Percentiles rank a stretch among this genome's conserved stretches.
Evolutionary conservation across 352 stramenopile species (phyloP).

Genomic region (Phytopythium boreale): DNA sequence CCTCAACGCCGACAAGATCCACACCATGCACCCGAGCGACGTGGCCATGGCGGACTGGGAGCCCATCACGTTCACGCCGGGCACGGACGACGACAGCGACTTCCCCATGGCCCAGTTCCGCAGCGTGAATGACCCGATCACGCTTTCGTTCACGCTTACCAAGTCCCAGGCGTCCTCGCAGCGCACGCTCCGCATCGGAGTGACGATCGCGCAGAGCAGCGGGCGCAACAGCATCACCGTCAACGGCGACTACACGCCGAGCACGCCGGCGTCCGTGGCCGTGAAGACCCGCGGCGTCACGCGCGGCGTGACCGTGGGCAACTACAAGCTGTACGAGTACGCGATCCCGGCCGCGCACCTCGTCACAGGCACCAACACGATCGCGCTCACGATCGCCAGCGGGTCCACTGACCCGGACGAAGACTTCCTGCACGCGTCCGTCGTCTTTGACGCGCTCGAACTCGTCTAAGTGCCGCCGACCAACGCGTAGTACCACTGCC

Average conservation of each 20-base stretch:
- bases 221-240: constrained; percentile 33
- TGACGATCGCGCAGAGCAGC: constrained; percentile 41
- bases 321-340: constrained; percentile 53
- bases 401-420: constrained; percentile 34
- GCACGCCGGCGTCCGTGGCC: constrained; percentile 21
- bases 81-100: constrained; percentile 16
- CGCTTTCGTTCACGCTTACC: constrained; percentile 35
- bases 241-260: constrained; percentile 38
- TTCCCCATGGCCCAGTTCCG: constrained; percentile 57
- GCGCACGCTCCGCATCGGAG: constrained; percentile 37
- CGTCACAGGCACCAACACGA: constrained; percentile 29
- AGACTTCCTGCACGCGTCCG: constrained; percentile 37
- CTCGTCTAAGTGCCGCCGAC: constrained; percentile 17
- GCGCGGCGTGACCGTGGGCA: constrained; percentile 35
- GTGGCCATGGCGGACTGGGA: constrained; percentile 32
- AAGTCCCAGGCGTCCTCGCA: constrained; percentile 19
- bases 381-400: constrained; percentile 37
- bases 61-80: constrained; percentile 25
- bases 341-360: constrained; percentile 33
- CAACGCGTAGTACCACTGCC: background rate
- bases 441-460: constrained; percentile 52
- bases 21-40: constrained; percentile 50
- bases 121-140: constrained; percentile 42
- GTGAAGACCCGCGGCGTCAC: constrained; percentile 51
- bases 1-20: constrained; percentile 53